phyloP scores from a whole-genome alignment of 148 eudicot genomes.

The Hydrangea macrophylla region DNA sequence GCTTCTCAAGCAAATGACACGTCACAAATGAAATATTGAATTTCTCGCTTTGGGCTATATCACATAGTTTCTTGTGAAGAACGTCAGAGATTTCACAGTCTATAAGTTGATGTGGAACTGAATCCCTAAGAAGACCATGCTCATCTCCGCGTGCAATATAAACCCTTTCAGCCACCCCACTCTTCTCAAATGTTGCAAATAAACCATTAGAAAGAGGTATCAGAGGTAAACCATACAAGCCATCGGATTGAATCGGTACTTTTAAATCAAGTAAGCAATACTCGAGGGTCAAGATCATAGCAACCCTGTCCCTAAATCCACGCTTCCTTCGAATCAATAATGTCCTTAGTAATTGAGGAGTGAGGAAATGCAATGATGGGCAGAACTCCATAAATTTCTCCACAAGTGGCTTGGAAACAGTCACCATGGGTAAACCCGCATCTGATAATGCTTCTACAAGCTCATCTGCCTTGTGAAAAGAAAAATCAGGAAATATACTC shows the following conservation, averaged over 20 bases:
- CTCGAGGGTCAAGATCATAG: slow-evolving; percentile 74
- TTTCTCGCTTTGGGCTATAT: slow-evolving; percentile 65
- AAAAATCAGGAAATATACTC: slow-evolving; percentile 83
- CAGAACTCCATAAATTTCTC: slow-evolving; percentile 79
- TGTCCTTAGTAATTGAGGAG: slow-evolving; percentile 83
- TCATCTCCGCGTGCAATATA: slow-evolving; percentile 70
- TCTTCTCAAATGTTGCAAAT: slow-evolving; percentile 66
- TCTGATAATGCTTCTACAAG: slow-evolving; percentile 79
- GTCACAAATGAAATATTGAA: slow-evolving; percentile 76
- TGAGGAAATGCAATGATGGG: slow-evolving; percentile 76
- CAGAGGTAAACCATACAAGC: slow-evolving; percentile 76
- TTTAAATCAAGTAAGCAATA: slow-evolving; percentile 80
- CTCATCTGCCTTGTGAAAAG: slow-evolving; percentile 60
- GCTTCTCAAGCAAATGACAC: slow-evolving; percentile 77
- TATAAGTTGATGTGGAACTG: slow-evolving; percentile 72
- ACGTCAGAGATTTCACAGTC: slow-evolving; percentile 61
- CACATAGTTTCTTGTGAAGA: slow-evolving; percentile 70
- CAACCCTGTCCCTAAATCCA: slow-evolving; percentile 65
- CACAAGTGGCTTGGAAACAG: slow-evolving; percentile 58
- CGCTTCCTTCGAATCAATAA: slow-evolving; percentile 73
- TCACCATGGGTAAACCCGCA: slow-evolving; percentile 73
- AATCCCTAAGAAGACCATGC: slow-evolving; percentile 77
- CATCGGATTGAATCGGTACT: slow-evolving; percentile 51
- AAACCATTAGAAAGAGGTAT: slow-evolving; percentile 86
- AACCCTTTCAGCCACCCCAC: slow-evolving; percentile 69